phyloP scores from a whole-genome alignment of 768 basidiomycete species.

The Leucocoprinus sp. region DNA sequence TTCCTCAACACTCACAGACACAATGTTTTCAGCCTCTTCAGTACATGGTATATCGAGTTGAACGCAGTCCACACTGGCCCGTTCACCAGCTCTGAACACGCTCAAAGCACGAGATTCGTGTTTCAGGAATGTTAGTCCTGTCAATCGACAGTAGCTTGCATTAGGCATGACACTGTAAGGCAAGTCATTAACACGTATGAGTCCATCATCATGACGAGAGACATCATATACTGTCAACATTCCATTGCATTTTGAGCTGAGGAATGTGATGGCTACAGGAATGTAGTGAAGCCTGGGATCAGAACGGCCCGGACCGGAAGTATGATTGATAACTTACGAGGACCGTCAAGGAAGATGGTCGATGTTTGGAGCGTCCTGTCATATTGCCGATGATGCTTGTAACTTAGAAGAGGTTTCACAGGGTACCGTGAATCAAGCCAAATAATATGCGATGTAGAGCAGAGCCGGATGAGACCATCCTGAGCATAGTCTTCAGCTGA shows the following conservation, averaged over 20 bases:
- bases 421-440: constrained; percentile 65
- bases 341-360: constrained; percentile 23
- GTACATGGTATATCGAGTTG: constrained; percentile 23
- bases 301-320: background rate
- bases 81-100: constrained; percentile 39
- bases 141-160: background rate
- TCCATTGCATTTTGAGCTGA: constrained; percentile 52
- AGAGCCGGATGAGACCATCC: constrained; percentile 42
- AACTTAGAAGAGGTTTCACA: constrained; percentile 49
- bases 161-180: constrained; percentile 38
- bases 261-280: constrained; percentile 40
- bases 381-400: constrained; percentile 49
- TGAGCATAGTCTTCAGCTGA: constrained; percentile 37
- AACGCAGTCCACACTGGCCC: constrained; percentile 37
- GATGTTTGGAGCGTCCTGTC: constrained; percentile 48
- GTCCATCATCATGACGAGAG: constrained; percentile 28
- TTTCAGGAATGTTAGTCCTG: constrained; percentile 24
- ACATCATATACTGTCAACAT: constrained; percentile 62
- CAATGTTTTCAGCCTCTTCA: constrained; percentile 10
- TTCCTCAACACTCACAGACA: constrained; percentile 25
- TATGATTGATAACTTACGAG: constrained; percentile 23
- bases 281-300: background rate
- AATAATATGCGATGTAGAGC: constrained; percentile 52
- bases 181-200: constrained; percentile 34
- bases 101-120: background rate